Base-by-base conservation (phyloP, 805 yeast species). In the Candida sphagnicola region DNA sequence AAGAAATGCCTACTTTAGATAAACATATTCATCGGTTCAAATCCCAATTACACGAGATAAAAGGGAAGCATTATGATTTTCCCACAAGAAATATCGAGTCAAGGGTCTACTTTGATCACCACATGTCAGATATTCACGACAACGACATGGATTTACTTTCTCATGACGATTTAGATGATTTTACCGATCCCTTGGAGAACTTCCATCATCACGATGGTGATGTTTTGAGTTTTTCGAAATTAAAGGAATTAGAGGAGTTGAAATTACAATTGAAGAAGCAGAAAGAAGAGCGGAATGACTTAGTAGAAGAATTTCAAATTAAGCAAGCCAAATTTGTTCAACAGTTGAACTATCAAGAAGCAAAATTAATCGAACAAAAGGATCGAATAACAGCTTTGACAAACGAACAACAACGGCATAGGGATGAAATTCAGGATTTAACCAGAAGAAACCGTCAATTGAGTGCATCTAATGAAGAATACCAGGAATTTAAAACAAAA, bases 271-370 rank as follows among this genome's bases (percentile, higher is more conserved):
- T 39, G 28, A 3, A 13, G 4, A 4, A 5, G 4, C 18, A 40
- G 29, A 28, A 35, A 21, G 24, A 23, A 18, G 35, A 44, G 34
- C 8, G 36, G 31, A 10, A 28, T 15, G 43, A 40, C 8, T 17
- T 40, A 12, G 32, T 40, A 18, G 43, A 40, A 19, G 43, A 40
- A 15, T 40, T 40, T 28, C 43, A 36, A 26, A 2, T 32, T 13
- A 28, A 37, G 12, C 31, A 38, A 16, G 23, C 34, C 3, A 21
- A 18, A 18, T 25, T 29, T 12, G 18, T 38, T 11, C 16, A 36
- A 6, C 34, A 38, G 18, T 12, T 26, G 13, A 38, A 38, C 12
- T 18, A 18, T 18, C 15, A n/a, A 19, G 17, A 38, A 19, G 23
- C 25, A 5, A 18, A 31, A 18, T 8, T 16, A 13, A n/a, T 11